Evolutionary conservation across 257 asterid genomes (phyloP), one percentile per base, ranked within the genome.

Genomic region (Lantana camara): DNA sequence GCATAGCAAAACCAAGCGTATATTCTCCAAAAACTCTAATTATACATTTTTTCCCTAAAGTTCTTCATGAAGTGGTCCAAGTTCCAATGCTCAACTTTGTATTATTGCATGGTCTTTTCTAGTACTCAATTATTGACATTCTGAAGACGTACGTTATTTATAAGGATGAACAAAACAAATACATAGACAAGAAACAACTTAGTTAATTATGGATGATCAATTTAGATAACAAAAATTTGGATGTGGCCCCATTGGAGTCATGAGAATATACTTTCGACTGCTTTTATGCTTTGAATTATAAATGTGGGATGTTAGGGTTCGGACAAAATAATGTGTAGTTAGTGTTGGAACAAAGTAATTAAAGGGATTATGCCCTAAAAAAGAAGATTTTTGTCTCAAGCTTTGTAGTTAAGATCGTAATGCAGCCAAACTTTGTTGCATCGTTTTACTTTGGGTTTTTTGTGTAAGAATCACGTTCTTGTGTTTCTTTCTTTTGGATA

Each of bases 211-310:
- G 59, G 46, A 17, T 12, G 52, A 52, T 30, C 30, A 53, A 52
- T 60, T 3, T 35, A 1, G 40, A 35, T 20, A 42, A 51, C 59
- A 32, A 8, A 34, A 35, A 3, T 47, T 58, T 37, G 42, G 60
- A 30, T 27, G 32, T 27, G 5, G 5, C 32, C 32, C 32, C 5
- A 27, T 27, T 27, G 35, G 42, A 29, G 27, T 50, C 16, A 44
- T 14, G 38, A 60, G 69, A 53, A 73, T 67, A 66, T 72, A 66
- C 69, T 24, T 22, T 9, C 12, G 51, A 27, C 19, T 42, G 71
- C n/a, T 1, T 11, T 53, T 54, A 66, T 66, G 57, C 64, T 45
- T 55, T 7, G 46, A 15, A 35, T 54, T 37, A 5, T 34, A 42
- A 51, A 30, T 30, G 35, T 29, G 24, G n/a, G 14, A 15, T 7